Base-by-base conservation (phyloP, 371 early-diverging fungal genomes). In the Nematocida sp. region DNA sequence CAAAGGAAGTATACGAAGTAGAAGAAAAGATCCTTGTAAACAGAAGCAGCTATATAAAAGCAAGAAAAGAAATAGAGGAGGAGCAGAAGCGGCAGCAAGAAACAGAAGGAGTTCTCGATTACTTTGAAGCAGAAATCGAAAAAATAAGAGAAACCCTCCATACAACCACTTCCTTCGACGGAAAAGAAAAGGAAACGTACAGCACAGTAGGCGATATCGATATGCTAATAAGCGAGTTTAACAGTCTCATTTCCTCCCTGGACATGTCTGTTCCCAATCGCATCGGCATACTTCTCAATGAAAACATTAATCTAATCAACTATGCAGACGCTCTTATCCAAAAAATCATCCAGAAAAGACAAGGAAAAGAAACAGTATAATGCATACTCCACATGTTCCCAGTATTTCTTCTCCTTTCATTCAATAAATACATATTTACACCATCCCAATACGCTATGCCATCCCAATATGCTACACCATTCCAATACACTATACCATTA, bases 71-170 rank as follows among this genome's bases (percentile, higher is more conserved):
- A 38, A 57, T 71, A 18, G 63, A 71, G 32, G 61, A 49, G 11
- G 75, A 71, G 47, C 18, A 39, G 7, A 71, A 71, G 32, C 59
- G 57, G 36, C 75, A 71, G 45, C 32, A 71, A n/a, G 75, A 71
- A 48, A 50, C 59, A 3, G 75, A 71, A 51, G 59, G 11, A 23
- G 63, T 71, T 28, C 60, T 71, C 0, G 75, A 71, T 20, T 71
- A 71, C 75, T 71, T 71, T 51, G 75, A 71, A 16, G 39, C 36
- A 11, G 75, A 71, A 50, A 71, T 63, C 40, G 75, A 71, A 7
- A 71, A 71, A 50, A 40, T 71, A 5, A 48, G 57, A 48, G 28
- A 50, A n/a, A 61, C 28, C 26, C 49, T 71, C 11, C 75, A 59
- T 11, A 23, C 20, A 18, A 16, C 32, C 7, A n/a, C n/a, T n/a